phyloP scores from a whole-genome alignment of 805 yeast genomes.

The Kazachstania bromeliacearum region DNA sequence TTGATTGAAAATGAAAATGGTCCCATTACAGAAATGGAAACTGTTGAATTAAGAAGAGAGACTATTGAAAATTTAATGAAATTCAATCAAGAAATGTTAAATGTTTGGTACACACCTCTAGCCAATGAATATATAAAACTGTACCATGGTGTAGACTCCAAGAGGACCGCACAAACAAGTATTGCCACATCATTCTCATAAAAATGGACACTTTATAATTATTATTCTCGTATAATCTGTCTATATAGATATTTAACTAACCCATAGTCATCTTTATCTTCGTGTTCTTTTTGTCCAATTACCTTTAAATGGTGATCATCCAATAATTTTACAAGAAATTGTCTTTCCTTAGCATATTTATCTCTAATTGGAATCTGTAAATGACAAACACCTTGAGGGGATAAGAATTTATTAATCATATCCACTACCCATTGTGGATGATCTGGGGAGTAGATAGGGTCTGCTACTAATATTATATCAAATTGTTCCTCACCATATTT shows the following conservation, averaged over 20 bases:
- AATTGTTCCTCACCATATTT: constrained; percentile 31
- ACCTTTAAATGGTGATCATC: constrained; percentile 24
- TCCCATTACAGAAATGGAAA: constrained; percentile 19
- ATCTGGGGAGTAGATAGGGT: constrained; percentile 75
- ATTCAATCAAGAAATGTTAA: constrained; percentile 10
- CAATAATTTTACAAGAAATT: constrained; percentile 47
- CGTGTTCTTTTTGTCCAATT: constrained; percentile 36
- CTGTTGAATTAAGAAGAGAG: constrained; percentile 16
- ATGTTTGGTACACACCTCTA: constrained; percentile 21
- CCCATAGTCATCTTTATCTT: constrained; percentile 85
- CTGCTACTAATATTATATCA: constrained; percentile 64
- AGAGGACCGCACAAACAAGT: constrained; percentile 4
- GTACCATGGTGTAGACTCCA: not conserved
- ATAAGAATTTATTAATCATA: constrained; percentile 45
- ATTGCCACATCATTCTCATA: constrained; percentile 8
- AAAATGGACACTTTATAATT: not conserved
- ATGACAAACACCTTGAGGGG: constrained; percentile 38
- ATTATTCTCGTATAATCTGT: constrained; percentile 19
- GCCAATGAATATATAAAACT: constrained; percentile 11
- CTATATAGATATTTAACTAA: constrained; percentile 44
- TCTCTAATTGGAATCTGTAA: constrained; percentile 70
- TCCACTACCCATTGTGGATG: constrained; percentile 70
- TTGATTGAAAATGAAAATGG: constrained; percentile 13
- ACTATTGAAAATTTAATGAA: constrained; percentile 19
- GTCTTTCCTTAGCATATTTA: constrained; percentile 57